Evolutionary conservation across 1,139 yeast species (phyloP).

Genomic region (Meyerozyma athensensis): DNA sequence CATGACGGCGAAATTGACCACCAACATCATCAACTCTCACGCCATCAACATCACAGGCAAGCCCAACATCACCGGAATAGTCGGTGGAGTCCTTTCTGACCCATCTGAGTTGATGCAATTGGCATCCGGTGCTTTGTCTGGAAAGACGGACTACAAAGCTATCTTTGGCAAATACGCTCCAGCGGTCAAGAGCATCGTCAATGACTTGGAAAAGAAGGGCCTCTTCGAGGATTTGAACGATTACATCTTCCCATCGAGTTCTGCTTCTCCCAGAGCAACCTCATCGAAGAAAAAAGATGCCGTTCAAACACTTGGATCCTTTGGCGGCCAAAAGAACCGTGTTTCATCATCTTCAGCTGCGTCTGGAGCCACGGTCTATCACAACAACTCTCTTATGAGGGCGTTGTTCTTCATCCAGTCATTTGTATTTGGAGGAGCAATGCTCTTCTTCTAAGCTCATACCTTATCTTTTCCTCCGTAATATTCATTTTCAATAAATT

Average conservation of each 20-base stretch:
- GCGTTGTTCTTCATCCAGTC: constrained; percentile 17
- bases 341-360: constrained; percentile 7
- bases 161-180: constrained; percentile 26
- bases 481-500: neutral
- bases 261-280: constrained; percentile 10
- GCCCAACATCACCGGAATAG: constrained; percentile 26
- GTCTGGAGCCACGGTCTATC: constrained; percentile 8
- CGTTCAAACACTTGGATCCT: no score
- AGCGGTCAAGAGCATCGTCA: constrained; percentile 28
- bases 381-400: constrained; percentile 13
- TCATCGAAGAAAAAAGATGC: constrained; percentile 9
- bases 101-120: constrained; percentile 20
- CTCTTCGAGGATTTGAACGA: constrained; percentile 36
- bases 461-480: neutral
- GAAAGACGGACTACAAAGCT: constrained; percentile 14
- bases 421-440: constrained; percentile 19
- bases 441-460: constrained; percentile 10
- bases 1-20: constrained; percentile 29
- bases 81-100: constrained; percentile 22
- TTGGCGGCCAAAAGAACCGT: constrained; percentile 6
- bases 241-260: constrained; percentile 28
- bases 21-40: constrained; percentile 24
- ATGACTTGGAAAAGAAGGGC: constrained; percentile 36
- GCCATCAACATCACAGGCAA: constrained; percentile 20
- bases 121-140: constrained; percentile 23